Base-by-base conservation (phyloP, 2,329 filamentous ascomycete species). In the Fusarium sp. region DNA sequence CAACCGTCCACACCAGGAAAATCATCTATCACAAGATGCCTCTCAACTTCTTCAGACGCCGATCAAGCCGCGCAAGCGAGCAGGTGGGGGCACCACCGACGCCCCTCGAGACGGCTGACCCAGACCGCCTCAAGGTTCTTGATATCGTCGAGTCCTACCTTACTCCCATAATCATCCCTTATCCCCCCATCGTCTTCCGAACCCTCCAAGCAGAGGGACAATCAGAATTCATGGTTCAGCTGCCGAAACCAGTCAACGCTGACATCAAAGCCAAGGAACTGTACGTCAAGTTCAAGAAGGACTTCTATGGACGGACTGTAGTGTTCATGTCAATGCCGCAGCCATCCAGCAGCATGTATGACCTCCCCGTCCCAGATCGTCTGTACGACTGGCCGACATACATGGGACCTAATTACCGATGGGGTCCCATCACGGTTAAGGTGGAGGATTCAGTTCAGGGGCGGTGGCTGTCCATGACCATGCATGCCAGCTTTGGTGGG, bases 371-470 rank as follows among this genome's bases (percentile, higher is more conserved):
- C 27, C 47, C 18, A 18, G 27, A 20, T 6, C 6, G 10, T 10
- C 27, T 52, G 47, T 52, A 31, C 27, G n/a, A 52, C 27, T 52
- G 47, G 47, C 10, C 27, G 18, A 31, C 10, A 1, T n/a, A 52
- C 3, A n/a, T 52, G 25, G 18, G 18, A 18, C 27, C 27, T n/a
- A 31, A 13, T n/a, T 20, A n/a, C 2, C 10, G 2, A 27, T n/a
- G 6, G 6, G 27, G 18, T 8, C 10, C 27, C 16, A 52, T 52
- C 10, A 20, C 27, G 16, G 6, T 31, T 3, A 31, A 31, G 25
- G 18, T 31, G 18, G 66, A 68, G 29, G 47, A 69, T 16, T 68
- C 65, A n/a, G 29, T 68, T 0, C 10, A 68, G 40, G 65, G 66
- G 16, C 56, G 31, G 31, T 40, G 59, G 38, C 9, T 69, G 18